phyloP scores from a whole-genome alignment of 2,329 filamentous ascomycete genomes.

The Gnomoniopsis smithogilvyi region DNA sequence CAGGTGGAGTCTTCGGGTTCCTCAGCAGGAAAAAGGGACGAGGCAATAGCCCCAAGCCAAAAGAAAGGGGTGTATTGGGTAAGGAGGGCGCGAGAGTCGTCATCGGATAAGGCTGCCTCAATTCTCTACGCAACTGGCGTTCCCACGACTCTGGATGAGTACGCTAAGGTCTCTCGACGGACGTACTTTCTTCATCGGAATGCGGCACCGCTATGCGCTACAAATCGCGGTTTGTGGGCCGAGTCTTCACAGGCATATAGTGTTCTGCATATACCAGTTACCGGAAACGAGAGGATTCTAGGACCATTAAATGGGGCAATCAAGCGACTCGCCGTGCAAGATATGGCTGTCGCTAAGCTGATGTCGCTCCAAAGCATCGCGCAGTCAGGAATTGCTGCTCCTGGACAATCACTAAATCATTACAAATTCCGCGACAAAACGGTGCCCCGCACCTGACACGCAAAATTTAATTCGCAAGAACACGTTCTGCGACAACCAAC shows the following conservation, averaged over 20 bases:
- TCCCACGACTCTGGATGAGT: background rate
- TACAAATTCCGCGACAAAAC: background rate
- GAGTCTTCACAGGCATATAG: too few species aligned
- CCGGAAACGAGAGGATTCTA: background rate
- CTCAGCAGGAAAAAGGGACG: constrained; percentile 85
- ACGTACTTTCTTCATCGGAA: background rate
- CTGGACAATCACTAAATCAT: background rate
- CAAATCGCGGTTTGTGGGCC: background rate
- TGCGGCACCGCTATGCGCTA: background rate
- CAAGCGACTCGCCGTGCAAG: background rate
- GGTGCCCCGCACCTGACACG: background rate
- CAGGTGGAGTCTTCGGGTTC: constrained; percentile 87
- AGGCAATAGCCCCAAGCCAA: constrained; percentile 89
- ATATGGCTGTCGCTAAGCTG: background rate
- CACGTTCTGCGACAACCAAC: background rate
- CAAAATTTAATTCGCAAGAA: background rate
- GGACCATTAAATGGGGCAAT: background rate
- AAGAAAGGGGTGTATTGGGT: constrained; percentile 87
- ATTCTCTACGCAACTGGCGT: constrained; percentile 2
- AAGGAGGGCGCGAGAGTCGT: constrained; percentile 90
- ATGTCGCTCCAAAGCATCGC: background rate
- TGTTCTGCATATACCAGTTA: background rate
- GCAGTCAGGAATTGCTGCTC: background rate
- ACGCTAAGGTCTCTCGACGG: background rate
- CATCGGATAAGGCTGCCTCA: constrained; percentile 49